Base-by-base conservation (phyloP, 495 filamentous ascomycete genomes). In the Penicillium subrubescens region DNA sequence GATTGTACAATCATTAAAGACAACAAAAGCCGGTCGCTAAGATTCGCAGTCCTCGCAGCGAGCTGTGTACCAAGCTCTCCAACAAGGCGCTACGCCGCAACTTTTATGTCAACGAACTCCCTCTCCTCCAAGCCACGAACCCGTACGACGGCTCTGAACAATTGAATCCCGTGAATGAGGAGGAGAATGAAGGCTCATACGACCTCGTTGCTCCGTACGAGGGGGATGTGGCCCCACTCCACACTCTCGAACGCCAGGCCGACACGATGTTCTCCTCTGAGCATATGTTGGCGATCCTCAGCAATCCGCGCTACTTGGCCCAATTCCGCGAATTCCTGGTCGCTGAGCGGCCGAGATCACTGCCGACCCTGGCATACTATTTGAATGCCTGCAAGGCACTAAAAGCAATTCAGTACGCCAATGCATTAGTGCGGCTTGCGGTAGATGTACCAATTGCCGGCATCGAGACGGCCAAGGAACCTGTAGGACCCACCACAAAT, bases 331-430 rank as follows among this genome's bases (percentile, higher is more conserved):
- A 86, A 2, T 93, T 88, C 60, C 75, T 97, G n/a, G 88, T 90
- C 69, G 87, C 83, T 1, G 81, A 91, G 35, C 89, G 93, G 25
- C 85, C 87, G 27, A 86, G 90, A 61, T 92, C 89, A 31, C 83
- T 94, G 0, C 75, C 88, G 0, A 73, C 87, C 0, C 81, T 96
- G 0, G 79, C 80, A 14, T 85, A 83, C 67, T 94, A 93, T 67
- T 83, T 94, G 11, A 80, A 78, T 56, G 79, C 88, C 0, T 72
- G 84, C 55, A 91, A 92, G 64, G 88, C 87, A 6, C 72, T 91
- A 17, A 82, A 87, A 62, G 87, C 90, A 15, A 84, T 93, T 54
- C 74, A 81, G 19, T 92, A 92, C 71, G 85, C 88, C 8, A 91
- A 92, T 72, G 82, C 88, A 4, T 85, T 59, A 69, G 90, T 66